Percentiles rank a stretch among this genome's conserved stretches.
phyloP scores from a whole-genome alignment of 345 rosid species.

The Salix koriyanagi region DNA sequence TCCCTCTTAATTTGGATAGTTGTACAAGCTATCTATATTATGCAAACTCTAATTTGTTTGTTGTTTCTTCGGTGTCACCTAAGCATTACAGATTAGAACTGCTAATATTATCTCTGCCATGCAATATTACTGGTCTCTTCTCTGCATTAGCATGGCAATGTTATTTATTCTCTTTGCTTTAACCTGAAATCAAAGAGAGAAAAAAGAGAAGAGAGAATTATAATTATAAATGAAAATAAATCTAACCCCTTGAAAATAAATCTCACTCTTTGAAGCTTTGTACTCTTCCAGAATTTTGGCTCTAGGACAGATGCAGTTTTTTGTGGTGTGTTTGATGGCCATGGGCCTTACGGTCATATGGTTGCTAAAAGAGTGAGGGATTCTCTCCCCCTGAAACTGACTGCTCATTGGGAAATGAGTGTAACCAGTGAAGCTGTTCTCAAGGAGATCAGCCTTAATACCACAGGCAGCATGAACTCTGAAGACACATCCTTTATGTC shows the following conservation, averaged over 20 bases:
- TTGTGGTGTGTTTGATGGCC: constrained; percentile 99
- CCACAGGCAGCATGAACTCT: constrained; percentile 46
- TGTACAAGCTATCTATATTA: neutral
- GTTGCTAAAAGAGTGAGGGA: constrained; percentile 96
- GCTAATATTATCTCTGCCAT: neutral
- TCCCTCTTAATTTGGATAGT: neutral
- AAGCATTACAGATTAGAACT: neutral
- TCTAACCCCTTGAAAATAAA: neutral
- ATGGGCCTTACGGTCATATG: constrained; percentile 95
- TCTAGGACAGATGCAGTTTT: constrained; percentile 78
- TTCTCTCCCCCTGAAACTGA: constrained; percentile 76
- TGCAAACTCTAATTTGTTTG: neutral
- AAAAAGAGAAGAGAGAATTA: neutral
- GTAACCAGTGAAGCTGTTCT: constrained; percentile 48
- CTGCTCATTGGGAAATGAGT: constrained; percentile 73
- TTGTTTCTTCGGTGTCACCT: neutral
- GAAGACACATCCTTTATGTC: constrained; percentile 55
- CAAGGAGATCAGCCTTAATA: constrained; percentile 45
- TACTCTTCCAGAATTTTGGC: constrained; percentile 60
- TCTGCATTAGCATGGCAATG: neutral
- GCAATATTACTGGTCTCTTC: neutral
- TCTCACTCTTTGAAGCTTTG: neutral
- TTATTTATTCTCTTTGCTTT: neutral
- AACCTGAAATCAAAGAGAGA: neutral
- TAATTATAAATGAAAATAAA: neutral